Conservation (phyloP, 2,329 filamentous ascomycete species). For the Trichoderma lentiforme region DNA sequence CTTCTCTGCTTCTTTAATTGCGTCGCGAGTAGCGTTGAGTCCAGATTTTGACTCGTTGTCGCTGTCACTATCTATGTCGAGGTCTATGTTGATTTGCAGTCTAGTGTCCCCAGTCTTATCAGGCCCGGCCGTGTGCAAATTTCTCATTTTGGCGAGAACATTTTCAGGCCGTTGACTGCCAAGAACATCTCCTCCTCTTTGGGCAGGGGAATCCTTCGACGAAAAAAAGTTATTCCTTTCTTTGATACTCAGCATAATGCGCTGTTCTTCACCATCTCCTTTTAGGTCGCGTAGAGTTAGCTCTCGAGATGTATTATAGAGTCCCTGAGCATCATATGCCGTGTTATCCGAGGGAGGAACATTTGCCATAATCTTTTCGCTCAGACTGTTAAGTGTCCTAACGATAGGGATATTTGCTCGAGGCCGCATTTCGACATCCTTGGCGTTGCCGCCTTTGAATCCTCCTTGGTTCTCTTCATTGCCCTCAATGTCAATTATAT, state of each 20-base stretch:
- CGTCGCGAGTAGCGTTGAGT: slow-evolving; percentile 67
- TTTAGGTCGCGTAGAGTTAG: slow-evolving; percentile 77
- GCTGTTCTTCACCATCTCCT: slow-evolving; percentile 68
- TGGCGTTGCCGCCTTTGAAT: slow-evolving; percentile 74
- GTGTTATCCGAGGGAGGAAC: slow-evolving; percentile 75
- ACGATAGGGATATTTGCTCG: slow-evolving; percentile 81
- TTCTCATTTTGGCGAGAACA: slow-evolving; percentile 62
- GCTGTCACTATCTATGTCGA: slow-evolving; percentile 67
- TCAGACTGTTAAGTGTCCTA: slow-evolving; percentile 82
- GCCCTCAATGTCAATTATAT: slow-evolving; percentile 87
- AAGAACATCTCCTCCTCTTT: slow-evolving; percentile 52
- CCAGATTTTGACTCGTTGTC: slow-evolving; percentile 56
- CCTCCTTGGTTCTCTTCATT: slow-evolving; percentile 95
- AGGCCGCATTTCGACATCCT: slow-evolving; percentile 87
- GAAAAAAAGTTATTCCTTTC: slow-evolving; percentile 84
- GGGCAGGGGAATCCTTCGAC: slow-evolving; percentile 48
- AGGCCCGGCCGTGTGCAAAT: slow-evolving; percentile 53
- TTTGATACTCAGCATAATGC: slow-evolving; percentile 81
- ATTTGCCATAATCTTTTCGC: slow-evolving; percentile 88
- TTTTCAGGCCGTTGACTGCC: slow-evolving; percentile 66
- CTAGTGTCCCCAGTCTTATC: slow-evolving; percentile 52
- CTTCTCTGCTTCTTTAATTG: slow-evolving; percentile 60
- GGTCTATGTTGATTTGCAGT: slow-evolving; percentile 62
- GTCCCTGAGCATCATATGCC: slow-evolving; percentile 52
- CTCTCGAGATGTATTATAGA: slow-evolving; percentile 72